These are phyloP conservation scores for Furcasterigmium furcatum DNA, from an alignment of 2,329 filamentous ascomycete genomes.

Conservation along the genomic window DNA sequence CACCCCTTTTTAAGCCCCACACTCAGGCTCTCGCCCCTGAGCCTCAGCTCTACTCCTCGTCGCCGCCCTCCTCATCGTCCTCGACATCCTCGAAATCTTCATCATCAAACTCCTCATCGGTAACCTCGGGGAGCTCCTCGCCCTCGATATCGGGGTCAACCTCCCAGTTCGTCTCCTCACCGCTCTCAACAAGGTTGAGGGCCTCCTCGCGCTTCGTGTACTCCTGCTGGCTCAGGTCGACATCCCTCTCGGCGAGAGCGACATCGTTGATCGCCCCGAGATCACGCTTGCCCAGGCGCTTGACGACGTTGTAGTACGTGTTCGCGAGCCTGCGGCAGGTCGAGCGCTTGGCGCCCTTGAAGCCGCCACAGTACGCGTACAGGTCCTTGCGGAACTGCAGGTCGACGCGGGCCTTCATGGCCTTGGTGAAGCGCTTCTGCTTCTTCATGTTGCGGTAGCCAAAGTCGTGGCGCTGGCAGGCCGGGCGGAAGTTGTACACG, in stretches of 20 bases:
- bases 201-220: neutral
- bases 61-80: too few species aligned
- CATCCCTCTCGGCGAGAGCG: neutral
- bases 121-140: neutral
- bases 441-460: constrained; percentile 26
- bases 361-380: constrained; percentile 11
- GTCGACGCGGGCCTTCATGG: constrained; percentile 31
- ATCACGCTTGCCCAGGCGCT: constrained; percentile 13
- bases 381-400: constrained; percentile 33
- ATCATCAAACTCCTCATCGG: neutral
- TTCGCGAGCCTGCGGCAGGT: constrained; percentile 14
- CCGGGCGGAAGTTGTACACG: constrained; percentile 1
- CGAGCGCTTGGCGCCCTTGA: neutral
- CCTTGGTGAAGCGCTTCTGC: constrained; percentile 29
- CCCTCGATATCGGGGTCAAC: neutral
- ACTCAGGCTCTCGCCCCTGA: too few species aligned
- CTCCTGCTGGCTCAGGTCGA: neutral
- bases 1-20: too few species aligned
- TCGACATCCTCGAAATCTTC: neutral
- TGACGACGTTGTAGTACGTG: constrained; percentile 15
- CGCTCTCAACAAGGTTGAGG: neutral
- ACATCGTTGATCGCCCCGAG: neutral
- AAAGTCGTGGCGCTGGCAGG: constrained; percentile 20
- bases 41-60: too few species aligned
- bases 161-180: neutral